Conservation (phyloP, 495 filamentous ascomycete genomes). For the Aspergillus homomorphus region DNA sequence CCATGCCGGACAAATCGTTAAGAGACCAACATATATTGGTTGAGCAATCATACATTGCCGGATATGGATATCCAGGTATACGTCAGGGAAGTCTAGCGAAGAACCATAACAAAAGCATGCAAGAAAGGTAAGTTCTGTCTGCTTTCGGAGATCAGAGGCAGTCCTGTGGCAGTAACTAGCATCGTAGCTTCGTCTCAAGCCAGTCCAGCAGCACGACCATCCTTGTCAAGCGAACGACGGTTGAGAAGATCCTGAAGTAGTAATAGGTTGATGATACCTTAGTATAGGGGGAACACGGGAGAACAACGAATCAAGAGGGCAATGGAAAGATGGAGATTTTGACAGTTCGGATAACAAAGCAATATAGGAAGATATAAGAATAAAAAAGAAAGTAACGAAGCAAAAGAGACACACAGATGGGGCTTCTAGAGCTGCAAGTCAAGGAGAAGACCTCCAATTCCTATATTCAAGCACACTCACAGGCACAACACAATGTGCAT, state of each 20-base stretch:
- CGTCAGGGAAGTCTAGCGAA: constrained; percentile 14
- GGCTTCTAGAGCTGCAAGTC: constrained; percentile 42
- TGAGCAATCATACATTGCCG: constrained; percentile 12
- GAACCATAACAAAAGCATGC: constrained; percentile 6
- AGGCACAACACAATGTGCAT: constrained; percentile 26
- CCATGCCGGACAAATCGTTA: not conserved
- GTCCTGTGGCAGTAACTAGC: not conserved
- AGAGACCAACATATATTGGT: not conserved
- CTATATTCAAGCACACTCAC: constrained; percentile 31
- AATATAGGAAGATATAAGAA: constrained; percentile 3
- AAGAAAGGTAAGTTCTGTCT: constrained; percentile 25
- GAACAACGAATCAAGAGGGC: constrained; percentile 22
- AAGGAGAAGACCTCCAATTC: constrained; percentile 29
- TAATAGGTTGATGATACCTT: constrained; percentile 22
- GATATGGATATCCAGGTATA: constrained; percentile 15
- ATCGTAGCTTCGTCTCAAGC: constrained; percentile 29
- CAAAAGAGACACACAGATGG: constrained; percentile 23
- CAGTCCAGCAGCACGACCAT: constrained; percentile 12
- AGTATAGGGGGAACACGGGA: constrained; percentile 15
- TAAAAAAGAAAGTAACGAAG: constrained; percentile 13
- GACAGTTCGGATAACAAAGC: not conserved
- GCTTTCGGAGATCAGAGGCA: constrained; percentile 31
- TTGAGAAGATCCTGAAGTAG: constrained; percentile 25
- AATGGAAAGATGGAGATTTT: constrained; percentile 25
- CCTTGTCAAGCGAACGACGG: constrained; percentile 14